These are phyloP conservation scores for Saccharomycopsis vini DNA, from an alignment of 805 yeast species.

Conservation along the genomic window DNA sequence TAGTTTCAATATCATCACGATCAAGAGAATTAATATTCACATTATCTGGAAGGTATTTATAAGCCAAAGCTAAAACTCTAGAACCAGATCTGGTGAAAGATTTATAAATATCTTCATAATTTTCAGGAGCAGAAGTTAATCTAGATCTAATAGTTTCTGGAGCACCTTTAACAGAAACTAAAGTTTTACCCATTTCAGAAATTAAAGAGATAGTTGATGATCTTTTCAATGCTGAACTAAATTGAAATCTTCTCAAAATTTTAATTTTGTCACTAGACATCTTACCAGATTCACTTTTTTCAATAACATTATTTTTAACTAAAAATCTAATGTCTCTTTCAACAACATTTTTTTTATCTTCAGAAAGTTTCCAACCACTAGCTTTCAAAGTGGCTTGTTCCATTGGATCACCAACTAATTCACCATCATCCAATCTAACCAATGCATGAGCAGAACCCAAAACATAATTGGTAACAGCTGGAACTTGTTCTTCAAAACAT, in stretches of 20 bases:
- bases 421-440: constrained; percentile 91
- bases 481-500: constrained; percentile 45
- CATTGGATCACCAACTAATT: constrained; percentile 98
- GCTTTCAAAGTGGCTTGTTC: constrained; percentile 92
- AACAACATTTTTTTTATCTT: constrained; percentile 51
- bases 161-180: constrained; percentile 94
- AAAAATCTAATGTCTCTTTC: constrained; percentile 30
- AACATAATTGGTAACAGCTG: constrained; percentile 57
- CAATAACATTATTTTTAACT: constrained; percentile 22
- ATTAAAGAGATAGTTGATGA: constrained; percentile 74
- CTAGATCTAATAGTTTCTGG: constrained; percentile 88
- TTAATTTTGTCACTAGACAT: constrained; percentile 39
- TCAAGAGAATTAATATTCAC: constrained; percentile 47
- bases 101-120: constrained; percentile 79
- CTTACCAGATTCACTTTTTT: constrained; percentile 23
- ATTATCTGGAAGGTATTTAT: constrained; percentile 54
- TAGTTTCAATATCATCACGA: constrained; percentile 70
- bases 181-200: constrained; percentile 41
- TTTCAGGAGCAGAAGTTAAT: constrained; percentile 59
- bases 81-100: constrained; percentile 92
- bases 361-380: constrained; percentile 74
- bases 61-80: constrained; percentile 92
- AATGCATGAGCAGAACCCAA: constrained; percentile 95
- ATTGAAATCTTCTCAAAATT: constrained; percentile 90
- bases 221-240: constrained; percentile 90